phyloP scores from a whole-genome alignment of 192 early-diverging fungal genomes.

The Coemansia sp. region DNA sequence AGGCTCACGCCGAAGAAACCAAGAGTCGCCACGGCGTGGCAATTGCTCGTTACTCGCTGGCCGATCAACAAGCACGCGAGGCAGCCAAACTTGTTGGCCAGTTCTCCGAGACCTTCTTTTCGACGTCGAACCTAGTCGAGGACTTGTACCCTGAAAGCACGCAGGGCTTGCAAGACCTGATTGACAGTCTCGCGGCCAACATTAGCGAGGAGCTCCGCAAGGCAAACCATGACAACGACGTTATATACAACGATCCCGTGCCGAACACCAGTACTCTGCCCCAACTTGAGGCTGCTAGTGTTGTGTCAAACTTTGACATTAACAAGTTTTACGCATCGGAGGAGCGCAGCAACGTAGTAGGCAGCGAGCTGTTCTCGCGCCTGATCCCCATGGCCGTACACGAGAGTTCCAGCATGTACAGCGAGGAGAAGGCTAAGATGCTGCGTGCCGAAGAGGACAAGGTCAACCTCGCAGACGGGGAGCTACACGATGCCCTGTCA shows the following conservation, averaged over 20 bases:
- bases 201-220: slow-evolving; percentile 72
- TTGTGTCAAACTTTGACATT: slow-evolving; percentile 70
- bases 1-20: slow-evolving; percentile 71
- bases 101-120: slow-evolving; percentile 70
- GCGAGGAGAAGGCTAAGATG: slow-evolving; percentile 95
- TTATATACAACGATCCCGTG: slow-evolving; percentile 90
- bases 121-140: slow-evolving; percentile 61
- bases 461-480: slow-evolving; percentile 80
- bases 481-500: slow-evolving; percentile 79
- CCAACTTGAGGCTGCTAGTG: slow-evolving; percentile 66
- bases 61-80: slow-evolving; percentile 85
- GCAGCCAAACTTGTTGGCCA: slow-evolving; percentile 64
- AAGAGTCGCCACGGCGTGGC: slow-evolving; percentile 85
- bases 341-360: slow-evolving; percentile 82
- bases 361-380: slow-evolving; percentile 83
- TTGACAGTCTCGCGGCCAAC: slow-evolving; percentile 64
- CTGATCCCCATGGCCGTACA: slow-evolving; percentile 94
- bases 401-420: slow-evolving; percentile 91
- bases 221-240: slow-evolving; percentile 89
- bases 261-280: slow-evolving; percentile 79
- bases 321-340: slow-evolving; percentile 74
- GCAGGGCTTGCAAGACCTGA: slow-evolving; percentile 72
- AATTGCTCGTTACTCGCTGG: slow-evolving; percentile 75
- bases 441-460: slow-evolving; percentile 78
- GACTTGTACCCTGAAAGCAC: slow-evolving; percentile 68